Percentiles rank a stretch among this genome's conserved stretches.
Evolutionary conservation across 176 grass and related monocot genomes (phyloP).

Genomic region (Eleusine indica): DNA sequence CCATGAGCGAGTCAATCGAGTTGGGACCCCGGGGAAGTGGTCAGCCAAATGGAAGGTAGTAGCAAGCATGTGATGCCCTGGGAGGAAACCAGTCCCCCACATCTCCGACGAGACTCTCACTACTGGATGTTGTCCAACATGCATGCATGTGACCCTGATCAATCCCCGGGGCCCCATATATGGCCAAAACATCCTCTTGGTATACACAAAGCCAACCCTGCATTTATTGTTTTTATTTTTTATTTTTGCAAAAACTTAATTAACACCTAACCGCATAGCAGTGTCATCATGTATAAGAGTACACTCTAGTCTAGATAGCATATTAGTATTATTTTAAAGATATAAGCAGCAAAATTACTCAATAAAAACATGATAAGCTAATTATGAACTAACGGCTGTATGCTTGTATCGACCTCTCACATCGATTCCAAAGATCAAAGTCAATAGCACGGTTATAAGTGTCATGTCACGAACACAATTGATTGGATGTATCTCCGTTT

Average conservation of each 20-base stretch:
- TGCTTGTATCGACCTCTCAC: background rate
- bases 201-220: background rate
- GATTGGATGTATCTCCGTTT: background rate
- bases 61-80: constrained; percentile 52
- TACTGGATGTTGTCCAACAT: constrained; percentile 23
- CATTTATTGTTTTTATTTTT: background rate
- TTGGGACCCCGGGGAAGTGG: constrained; percentile 25
- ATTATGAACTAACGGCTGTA: background rate
- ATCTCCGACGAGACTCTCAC: constrained; percentile 49
- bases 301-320: background rate
- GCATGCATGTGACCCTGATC: constrained; percentile 30
- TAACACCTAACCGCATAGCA: background rate
- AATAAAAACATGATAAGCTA: background rate
- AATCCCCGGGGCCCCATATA: background rate
- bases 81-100: constrained; percentile 73
- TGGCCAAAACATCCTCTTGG: background rate
- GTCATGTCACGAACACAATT: constrained; percentile 31
- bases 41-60: constrained; percentile 40
- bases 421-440: background rate
- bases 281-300: background rate
- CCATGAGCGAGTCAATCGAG: background rate
- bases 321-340: background rate
- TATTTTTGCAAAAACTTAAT: background rate
- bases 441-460: constrained; percentile 31
- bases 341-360: too few relatives aligned